Evolutionary conservation across 2,329 filamentous ascomycete genomes (phyloP).

Genomic region (Spiromastix sp.): DNA sequence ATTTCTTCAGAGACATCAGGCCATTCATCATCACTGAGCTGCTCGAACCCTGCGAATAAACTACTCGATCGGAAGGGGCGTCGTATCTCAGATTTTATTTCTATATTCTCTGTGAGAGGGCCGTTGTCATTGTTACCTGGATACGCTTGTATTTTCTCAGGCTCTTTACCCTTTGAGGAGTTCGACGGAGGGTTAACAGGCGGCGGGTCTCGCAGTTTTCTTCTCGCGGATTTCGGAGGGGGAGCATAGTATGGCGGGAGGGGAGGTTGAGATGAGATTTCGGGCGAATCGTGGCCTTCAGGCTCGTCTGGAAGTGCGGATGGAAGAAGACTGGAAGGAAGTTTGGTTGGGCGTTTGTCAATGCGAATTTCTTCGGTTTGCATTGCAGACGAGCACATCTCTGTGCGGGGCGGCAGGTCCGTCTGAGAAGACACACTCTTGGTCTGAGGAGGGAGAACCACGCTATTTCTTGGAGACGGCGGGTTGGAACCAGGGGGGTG

Average conservation of each 20-base stretch:
- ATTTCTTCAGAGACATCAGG: constrained; percentile 19
- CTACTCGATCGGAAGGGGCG: constrained; percentile 69
- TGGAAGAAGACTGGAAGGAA: constrained; percentile 70
- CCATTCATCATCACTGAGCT: constrained; percentile 44
- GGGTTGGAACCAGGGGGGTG: constrained; percentile 79
- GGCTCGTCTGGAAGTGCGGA: constrained; percentile 56
- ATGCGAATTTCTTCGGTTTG: constrained; percentile 90
- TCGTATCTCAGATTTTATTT: constrained; percentile 46
- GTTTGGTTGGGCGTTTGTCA: constrained; percentile 62
- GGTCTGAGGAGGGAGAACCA: constrained; percentile 66
- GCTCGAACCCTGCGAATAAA: constrained; percentile 77
- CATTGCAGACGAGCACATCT: constrained; percentile 48
- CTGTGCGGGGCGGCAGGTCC: constrained; percentile 38
- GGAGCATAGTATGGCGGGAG: constrained; percentile 25
- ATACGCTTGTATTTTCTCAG: constrained; percentile 53
- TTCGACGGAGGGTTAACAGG: constrained; percentile 37
- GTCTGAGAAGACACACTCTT: constrained; percentile 82
- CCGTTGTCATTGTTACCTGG: constrained; percentile 74
- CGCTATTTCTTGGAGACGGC: constrained; percentile 62
- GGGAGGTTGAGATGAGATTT: constrained; percentile 15
- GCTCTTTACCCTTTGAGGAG: constrained; percentile 12
- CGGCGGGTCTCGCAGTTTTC: constrained; percentile 16
- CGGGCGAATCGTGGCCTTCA: constrained; percentile 17
- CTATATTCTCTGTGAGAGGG: constrained; percentile 44
- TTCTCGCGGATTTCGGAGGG: constrained; percentile 23